Evolutionary conservation across 148 eudicot species (phyloP).

Genomic region (Pharnaceum exiguum): DNA sequence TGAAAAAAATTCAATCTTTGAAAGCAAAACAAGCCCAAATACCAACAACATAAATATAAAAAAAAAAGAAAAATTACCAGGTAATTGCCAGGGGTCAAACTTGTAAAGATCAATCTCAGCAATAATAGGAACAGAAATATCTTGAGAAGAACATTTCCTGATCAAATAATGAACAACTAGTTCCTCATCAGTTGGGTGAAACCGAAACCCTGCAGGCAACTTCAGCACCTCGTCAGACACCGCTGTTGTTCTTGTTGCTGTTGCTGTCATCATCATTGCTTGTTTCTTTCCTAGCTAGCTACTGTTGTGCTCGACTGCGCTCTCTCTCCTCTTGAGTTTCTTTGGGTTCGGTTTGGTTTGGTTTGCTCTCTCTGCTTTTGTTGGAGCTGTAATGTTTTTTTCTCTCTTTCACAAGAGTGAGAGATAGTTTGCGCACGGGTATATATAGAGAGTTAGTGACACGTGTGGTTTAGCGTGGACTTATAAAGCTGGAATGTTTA

Average conservation of each 20-base stretch:
- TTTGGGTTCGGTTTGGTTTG: neutral
- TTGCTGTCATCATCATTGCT: neutral
- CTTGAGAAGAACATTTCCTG: constrained; percentile 40
- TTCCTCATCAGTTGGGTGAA: constrained; percentile 68
- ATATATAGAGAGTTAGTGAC: too few relatives aligned
- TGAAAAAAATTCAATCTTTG: too few relatives aligned
- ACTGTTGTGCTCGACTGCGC: neutral
- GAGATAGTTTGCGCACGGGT: constrained; percentile 4
- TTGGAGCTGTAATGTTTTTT: neutral
- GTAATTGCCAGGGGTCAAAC: constrained; percentile 65
- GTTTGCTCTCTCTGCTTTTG: too few relatives aligned
- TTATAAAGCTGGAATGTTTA: too few relatives aligned
- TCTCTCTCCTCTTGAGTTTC: neutral
- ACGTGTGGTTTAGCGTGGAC: too few relatives aligned
- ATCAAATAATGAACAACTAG: constrained; percentile 53
- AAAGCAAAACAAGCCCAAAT: neutral
- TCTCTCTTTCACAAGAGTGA: neutral
- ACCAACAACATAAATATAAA: neutral
- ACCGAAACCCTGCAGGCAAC: constrained; percentile 54
- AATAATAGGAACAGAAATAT: constrained; percentile 45
- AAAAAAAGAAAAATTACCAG: constrained; percentile 29
- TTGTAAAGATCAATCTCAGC: constrained; percentile 64
- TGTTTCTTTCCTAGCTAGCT: too few relatives aligned
- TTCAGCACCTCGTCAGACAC: constrained; percentile 25
- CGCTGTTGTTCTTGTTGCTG: constrained; percentile 3